Evolutionary conservation across 140 eudicot species (phyloP).

Genomic region (Stevia rebaudiana): DNA sequence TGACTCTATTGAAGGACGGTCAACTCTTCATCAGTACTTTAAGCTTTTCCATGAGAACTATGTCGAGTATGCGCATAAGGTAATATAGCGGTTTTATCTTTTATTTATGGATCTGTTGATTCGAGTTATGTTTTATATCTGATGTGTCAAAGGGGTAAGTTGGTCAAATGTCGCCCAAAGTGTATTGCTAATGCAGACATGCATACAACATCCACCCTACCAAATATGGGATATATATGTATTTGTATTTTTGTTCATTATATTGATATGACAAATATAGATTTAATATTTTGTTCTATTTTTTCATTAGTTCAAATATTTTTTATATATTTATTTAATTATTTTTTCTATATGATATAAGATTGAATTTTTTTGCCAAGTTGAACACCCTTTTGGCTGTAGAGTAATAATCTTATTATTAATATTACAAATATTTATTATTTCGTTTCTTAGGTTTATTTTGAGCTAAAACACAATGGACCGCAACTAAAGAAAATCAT

Average conservation of each 20-base stretch:
- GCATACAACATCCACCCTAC: neutral
- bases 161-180: neutral
- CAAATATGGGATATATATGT: neutral
- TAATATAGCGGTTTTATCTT: slow-evolving; percentile 9
- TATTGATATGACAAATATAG: no score
- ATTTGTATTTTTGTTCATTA: no score
- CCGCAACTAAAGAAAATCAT: slow-evolving; percentile 75
- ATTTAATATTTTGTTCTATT: no score
- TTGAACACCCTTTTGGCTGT: neutral
- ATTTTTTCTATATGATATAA: neutral
- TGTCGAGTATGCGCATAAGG: slow-evolving; percentile 98
- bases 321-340: no score
- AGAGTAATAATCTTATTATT: neutral
- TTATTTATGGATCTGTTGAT: neutral
- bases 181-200: neutral
- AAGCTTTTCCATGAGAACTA: slow-evolving; percentile 97
- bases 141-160: neutral
- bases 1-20: slow-evolving; percentile 95
- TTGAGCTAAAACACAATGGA: slow-evolving; percentile 91
- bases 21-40: slow-evolving; percentile 83
- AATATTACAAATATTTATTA: neutral
- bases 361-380: slow-evolving; percentile 5
- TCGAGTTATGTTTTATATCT: neutral
- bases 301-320: no score
- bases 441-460: slow-evolving; percentile 59